Evolutionary conservation across 148 eudicot genomes (phyloP).

Genomic region (Chenopodium album): DNA sequence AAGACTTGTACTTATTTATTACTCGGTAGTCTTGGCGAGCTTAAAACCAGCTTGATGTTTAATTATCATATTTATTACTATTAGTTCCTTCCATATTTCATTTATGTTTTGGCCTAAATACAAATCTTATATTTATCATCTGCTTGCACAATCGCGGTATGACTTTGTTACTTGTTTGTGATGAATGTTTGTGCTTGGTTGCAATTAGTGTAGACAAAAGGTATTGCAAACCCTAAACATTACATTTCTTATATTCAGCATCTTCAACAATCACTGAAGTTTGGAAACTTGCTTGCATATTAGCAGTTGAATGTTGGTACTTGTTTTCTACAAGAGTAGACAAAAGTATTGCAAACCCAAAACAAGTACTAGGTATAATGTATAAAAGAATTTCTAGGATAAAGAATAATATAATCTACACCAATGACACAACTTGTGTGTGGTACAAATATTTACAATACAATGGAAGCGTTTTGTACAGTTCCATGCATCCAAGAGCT

Average conservation of each 20-base stretch:
- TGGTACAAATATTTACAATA: constrained; percentile 17
- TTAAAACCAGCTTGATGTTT: too few relatives aligned
- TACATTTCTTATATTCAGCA: too few relatives aligned
- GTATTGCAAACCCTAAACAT: neutral
- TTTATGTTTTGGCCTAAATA: too few relatives aligned
- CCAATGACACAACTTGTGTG: constrained; percentile 9
- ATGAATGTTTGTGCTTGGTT: neutral
- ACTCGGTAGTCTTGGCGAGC: too few relatives aligned
- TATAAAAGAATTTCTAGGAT: neutral
- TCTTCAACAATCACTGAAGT: too few relatives aligned
- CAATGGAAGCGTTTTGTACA: constrained; percentile 16
- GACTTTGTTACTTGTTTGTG: neutral
- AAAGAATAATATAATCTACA: neutral
- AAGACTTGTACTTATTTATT: too few relatives aligned
- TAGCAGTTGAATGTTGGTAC: neutral
- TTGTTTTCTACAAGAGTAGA: neutral
- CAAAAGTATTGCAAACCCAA: neutral
- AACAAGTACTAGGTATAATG: neutral
- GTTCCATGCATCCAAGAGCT: constrained; percentile 12
- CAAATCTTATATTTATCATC: neutral
- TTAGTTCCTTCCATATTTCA: neutral
- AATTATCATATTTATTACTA: neutral
- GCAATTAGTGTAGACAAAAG: neutral
- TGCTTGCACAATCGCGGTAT: neutral
- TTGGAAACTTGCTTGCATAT: neutral